A percentile compares a stretch with the other conserved stretches of the same genome.
Evolutionary conservation across 768 basidiomycete species (phyloP).

Genomic region (Pleurotus sapidus): DNA sequence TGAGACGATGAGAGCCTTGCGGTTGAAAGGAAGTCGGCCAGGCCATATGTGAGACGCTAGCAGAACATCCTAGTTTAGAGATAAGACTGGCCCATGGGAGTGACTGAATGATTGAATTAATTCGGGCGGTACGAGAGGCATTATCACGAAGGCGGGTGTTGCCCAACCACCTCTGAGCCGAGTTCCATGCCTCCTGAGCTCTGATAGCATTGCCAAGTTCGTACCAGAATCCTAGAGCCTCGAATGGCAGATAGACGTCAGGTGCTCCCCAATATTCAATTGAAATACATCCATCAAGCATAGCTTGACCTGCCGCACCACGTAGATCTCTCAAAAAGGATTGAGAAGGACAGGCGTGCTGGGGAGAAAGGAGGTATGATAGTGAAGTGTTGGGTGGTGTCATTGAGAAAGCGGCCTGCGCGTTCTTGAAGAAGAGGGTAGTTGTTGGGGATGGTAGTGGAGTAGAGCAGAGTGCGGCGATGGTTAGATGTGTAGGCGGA

Average conservation of each 20-base stretch:
- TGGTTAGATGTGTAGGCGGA: background rate
- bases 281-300: background rate
- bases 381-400: background rate
- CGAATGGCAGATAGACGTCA: background rate
- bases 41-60: no score
- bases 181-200: background rate
- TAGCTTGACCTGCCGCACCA: background rate
- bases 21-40: background rate
- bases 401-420: no score
- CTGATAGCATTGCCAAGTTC: background rate
- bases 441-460: background rate
- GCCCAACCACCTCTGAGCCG: background rate
- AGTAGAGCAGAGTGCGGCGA: background rate
- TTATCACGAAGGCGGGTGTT: background rate
- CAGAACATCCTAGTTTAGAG: background rate
- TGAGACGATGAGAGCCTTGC: background rate
- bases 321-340: background rate
- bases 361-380: no score
- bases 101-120: background rate
- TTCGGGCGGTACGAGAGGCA: background rate
- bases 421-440: background rate
- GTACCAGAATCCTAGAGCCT: conserved; percentile 3
- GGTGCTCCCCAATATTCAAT: background rate
- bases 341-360: background rate
- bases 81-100: background rate